Conservation (phyloP, 2,329 filamentous ascomycete species). For the Penicillium corylophilum region DNA sequence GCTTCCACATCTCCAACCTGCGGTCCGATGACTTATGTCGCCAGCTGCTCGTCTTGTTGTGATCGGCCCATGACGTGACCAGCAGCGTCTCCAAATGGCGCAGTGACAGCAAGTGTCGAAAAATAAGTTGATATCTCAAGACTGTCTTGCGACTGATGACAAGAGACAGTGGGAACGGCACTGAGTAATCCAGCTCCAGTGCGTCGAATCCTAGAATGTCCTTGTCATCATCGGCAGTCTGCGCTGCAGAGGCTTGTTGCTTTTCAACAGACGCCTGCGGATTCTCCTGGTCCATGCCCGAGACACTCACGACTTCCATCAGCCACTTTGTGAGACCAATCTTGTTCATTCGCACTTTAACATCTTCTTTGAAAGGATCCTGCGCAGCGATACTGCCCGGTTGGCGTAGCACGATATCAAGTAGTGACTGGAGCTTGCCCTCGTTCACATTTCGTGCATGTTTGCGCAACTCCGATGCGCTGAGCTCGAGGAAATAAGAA, state of each 20-base stretch:
- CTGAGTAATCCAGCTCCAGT: slow-evolving; percentile 87
- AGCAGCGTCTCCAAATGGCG: slow-evolving; percentile 87
- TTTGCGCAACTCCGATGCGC: slow-evolving; percentile 85
- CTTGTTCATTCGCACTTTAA: slow-evolving; percentile 97
- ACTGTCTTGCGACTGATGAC: slow-evolving; percentile 95
- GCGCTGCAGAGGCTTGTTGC: slow-evolving; percentile 69
- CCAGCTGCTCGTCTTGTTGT: slow-evolving; percentile 80
- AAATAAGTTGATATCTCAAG: slow-evolving; percentile 94
- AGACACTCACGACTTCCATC: slow-evolving; percentile 95
- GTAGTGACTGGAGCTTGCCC: slow-evolving; percentile 86
- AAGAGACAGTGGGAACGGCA: slow-evolving; percentile 91
- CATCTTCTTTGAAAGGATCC: slow-evolving; percentile 97
- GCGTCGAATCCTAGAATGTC: slow-evolving; percentile 89
- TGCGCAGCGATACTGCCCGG: slow-evolving; percentile 90
- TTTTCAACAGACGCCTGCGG: slow-evolving; percentile 63
- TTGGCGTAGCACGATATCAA: slow-evolving; percentile 96
- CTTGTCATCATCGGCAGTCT: slow-evolving; percentile 69
- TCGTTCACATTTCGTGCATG: slow-evolving; percentile 86
- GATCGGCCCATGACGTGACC: slow-evolving; percentile 84
- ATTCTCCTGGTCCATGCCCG: slow-evolving; percentile 83
- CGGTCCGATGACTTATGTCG: slow-evolving; percentile 72
- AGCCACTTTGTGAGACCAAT: slow-evolving; percentile 88
- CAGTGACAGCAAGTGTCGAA: slow-evolving; percentile 87
- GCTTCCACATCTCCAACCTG: slow-evolving; percentile 86
- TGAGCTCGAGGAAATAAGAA: slow-evolving; percentile 92